Percentiles rank a stretch among this genome's conserved stretches.
Conservation (phyloP, 2,329 filamentous ascomycete species). For the Esteya vermicola region DNA sequence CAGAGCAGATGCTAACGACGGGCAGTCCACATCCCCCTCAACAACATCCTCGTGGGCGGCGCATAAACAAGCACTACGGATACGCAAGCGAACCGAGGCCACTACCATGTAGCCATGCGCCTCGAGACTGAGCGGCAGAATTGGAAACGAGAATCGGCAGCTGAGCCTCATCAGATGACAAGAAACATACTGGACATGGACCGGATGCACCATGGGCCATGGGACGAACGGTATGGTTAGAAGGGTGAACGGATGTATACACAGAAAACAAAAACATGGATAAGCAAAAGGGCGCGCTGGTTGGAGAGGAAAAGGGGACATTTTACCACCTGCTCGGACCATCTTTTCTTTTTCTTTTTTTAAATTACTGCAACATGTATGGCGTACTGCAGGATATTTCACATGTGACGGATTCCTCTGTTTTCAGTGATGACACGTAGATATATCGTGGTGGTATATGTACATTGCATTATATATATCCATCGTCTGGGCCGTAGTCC, state of each 20-base stretch:
- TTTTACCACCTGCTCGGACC: neutral
- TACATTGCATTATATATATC: neutral
- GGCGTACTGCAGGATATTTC: neutral
- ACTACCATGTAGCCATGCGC: neutral
- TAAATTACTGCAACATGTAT: neutral
- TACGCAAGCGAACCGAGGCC: neutral
- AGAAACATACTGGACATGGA: too few species aligned
- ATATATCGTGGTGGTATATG: too few species aligned
- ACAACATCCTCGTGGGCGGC: conserved; percentile 55
- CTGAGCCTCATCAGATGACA: too few species aligned
- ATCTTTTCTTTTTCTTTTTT: neutral
- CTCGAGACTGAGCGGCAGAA: too few species aligned
- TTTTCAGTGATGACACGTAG: too few species aligned
- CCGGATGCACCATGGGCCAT: too few species aligned
- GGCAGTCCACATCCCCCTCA: conserved; percentile 53
- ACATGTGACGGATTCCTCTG: too few species aligned
- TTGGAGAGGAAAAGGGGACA: neutral
- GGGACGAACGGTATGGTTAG: neutral
- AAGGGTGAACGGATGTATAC: neutral
- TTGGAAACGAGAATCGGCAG: too few species aligned
- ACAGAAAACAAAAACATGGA: neutral
- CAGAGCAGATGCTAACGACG: neutral
- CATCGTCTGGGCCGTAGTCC: neutral
- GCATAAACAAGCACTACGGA: conserved; percentile 28
- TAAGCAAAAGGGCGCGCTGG: neutral